Percentiles rank a stretch among this genome's conserved stretches.
phyloP scores from a whole-genome alignment of 2,329 filamentous ascomycete species.

The Penicillium sp. region DNA sequence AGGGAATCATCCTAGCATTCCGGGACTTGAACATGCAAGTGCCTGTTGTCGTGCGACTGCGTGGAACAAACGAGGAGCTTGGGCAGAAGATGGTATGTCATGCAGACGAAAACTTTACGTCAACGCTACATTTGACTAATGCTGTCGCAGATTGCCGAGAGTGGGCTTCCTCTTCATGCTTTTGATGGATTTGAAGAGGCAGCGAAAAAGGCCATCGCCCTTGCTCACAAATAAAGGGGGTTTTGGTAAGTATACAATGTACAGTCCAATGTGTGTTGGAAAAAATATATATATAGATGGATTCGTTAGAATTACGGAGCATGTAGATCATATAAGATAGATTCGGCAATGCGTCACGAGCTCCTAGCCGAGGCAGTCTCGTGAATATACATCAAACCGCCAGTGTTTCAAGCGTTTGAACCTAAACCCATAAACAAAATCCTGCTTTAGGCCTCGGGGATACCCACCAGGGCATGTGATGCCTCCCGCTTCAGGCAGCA shows the following conservation, averaged over 20 bases:
- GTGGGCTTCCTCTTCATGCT: constrained; percentile 66
- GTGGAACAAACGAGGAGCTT: constrained; percentile 72
- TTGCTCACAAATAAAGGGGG: constrained; percentile 10
- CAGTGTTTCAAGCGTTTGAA: neutral
- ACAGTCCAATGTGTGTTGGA: neutral
- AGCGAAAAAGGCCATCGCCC: constrained; percentile 61
- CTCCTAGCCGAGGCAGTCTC: neutral
- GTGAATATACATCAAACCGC: neutral
- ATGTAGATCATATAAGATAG: neutral
- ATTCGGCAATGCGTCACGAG: neutral
- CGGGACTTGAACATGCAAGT: constrained; percentile 65
- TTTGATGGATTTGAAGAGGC: constrained; percentile 77
- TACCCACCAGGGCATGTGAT: neutral
- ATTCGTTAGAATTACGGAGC: neutral
- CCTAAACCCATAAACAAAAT: neutral
- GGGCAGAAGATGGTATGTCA: constrained; percentile 62
- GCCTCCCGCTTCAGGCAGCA: neutral
- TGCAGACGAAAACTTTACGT: neutral
- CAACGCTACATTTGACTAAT: neutral
- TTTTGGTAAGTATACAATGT: neutral
- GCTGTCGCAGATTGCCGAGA: constrained; percentile 58
- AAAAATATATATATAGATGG: neutral
- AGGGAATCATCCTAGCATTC: constrained; percentile 72
- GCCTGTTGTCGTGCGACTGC: constrained; percentile 74
- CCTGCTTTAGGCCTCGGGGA: neutral